phyloP scores from a whole-genome alignment of 2,329 filamentous ascomycete genomes.

The Cryoendolithus antarcticus region DNA sequence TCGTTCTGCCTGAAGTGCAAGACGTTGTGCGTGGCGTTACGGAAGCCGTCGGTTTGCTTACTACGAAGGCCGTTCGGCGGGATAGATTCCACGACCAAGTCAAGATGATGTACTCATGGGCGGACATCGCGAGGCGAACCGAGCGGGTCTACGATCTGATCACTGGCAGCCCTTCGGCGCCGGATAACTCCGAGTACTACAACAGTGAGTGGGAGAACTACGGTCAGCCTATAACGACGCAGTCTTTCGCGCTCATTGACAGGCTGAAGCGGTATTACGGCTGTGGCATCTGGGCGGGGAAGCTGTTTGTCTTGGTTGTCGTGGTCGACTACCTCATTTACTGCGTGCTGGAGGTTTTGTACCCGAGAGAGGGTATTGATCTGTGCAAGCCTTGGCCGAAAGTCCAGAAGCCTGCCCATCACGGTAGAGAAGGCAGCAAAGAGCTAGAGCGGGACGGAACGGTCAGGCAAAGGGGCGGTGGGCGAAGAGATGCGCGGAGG shows the following conservation, averaged over 20 bases:
- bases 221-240: slow-evolving; percentile 35
- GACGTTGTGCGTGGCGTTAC: slow-evolving; percentile 84
- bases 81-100: slow-evolving; percentile 95
- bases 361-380: slow-evolving; percentile 75
- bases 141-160: slow-evolving; percentile 94
- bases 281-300: slow-evolving; percentile 96
- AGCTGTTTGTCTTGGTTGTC: slow-evolving; percentile 89
- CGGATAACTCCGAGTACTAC: slow-evolving; percentile 68
- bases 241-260: slow-evolving; percentile 87
- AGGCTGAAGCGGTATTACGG: slow-evolving; percentile 93
- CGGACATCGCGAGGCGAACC: slow-evolving; percentile 83
- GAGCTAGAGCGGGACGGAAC: slow-evolving; percentile 6
- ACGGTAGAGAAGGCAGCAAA: slow-evolving; percentile 3
- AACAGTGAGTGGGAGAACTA: slow-evolving; percentile 56
- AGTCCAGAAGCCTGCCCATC: background rate
- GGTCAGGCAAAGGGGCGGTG: slow-evolving; percentile 6
- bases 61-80: slow-evolving; percentile 69
- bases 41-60: slow-evolving; percentile 73
- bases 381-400: slow-evolving; percentile 77
- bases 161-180: slow-evolving; percentile 58
- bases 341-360: slow-evolving; percentile 75
- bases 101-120: slow-evolving; percentile 98
- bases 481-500: too few species aligned
- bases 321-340: slow-evolving; percentile 90
- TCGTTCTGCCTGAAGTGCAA: slow-evolving; percentile 92